phyloP scores from a whole-genome alignment of 805 yeast genomes.

The Barnettozyma botsteinii region DNA sequence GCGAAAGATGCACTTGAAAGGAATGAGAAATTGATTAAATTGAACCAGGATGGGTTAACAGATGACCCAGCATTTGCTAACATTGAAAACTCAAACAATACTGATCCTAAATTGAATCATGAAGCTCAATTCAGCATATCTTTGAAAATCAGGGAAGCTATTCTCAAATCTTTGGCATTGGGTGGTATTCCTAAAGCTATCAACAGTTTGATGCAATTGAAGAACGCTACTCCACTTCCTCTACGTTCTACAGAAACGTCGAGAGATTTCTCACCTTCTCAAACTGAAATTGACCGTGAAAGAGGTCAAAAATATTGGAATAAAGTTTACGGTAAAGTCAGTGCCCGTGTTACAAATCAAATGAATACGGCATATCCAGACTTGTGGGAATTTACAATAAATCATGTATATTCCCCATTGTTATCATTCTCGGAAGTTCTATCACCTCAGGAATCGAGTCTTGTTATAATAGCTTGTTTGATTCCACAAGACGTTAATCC shows the following conservation, averaged over 20 bases:
- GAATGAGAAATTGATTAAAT: conserved; percentile 15
- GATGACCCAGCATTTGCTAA: conserved; percentile 11
- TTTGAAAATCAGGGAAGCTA: conserved; percentile 63
- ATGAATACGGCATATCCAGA: conserved; percentile 78
- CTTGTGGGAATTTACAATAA: conserved; percentile 65
- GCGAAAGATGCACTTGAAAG: conserved; percentile 17
- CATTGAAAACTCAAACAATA: conserved; percentile 19
- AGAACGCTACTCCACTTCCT: conserved; percentile 55
- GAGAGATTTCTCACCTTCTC: conserved; percentile 29
- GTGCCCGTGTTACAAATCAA: conserved; percentile 60
- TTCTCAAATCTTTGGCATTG: conserved; percentile 72
- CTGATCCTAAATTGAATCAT: conserved; percentile 2
- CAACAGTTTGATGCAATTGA: conserved; percentile 63
- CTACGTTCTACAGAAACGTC: conserved; percentile 30
- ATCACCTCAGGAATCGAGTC: conserved; percentile 62
- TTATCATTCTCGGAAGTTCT: conserved; percentile 63
- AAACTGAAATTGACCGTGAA: conserved; percentile 23
- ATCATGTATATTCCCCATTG: conserved; percentile 72
- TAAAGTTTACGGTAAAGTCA: conserved; percentile 68
- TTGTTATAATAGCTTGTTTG: conserved; percentile 71
- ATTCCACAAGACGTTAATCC: conserved; percentile 94
- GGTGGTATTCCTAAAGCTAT: conserved; percentile 83
- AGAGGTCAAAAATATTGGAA: conserved; percentile 70
- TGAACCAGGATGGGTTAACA: conserved; percentile 7
- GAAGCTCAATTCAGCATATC: conserved; percentile 32